phyloP scores from a whole-genome alignment of 176 grass and related monocot genomes.

The Carex myosuroides region DNA sequence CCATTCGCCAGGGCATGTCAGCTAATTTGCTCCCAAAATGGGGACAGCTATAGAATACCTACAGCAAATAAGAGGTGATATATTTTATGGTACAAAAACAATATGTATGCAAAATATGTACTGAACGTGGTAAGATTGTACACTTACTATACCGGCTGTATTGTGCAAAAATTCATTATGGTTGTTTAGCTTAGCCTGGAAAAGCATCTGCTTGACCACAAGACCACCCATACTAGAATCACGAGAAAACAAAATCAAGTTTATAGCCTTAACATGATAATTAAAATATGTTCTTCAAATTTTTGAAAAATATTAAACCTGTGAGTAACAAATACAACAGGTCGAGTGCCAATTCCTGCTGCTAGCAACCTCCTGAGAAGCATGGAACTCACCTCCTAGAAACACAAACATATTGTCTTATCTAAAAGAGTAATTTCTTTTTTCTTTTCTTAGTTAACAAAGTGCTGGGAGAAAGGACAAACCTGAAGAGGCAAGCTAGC shows the following conservation, averaged over 20 bases:
- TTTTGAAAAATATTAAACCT: slow-evolving; percentile 38
- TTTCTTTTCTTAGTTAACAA: neutral
- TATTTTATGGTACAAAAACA: slow-evolving; percentile 15
- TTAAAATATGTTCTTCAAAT: neutral
- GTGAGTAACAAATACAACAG: slow-evolving; percentile 93
- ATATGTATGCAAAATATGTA: slow-evolving; percentile 17
- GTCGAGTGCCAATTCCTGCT: slow-evolving; percentile 74
- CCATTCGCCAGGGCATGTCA: slow-evolving; percentile 99
- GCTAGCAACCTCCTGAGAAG: slow-evolving; percentile 64
- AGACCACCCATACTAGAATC: slow-evolving; percentile 87
- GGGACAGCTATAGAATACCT: slow-evolving; percentile 97
- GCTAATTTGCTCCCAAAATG: slow-evolving; percentile 99
- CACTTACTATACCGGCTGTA: slow-evolving; percentile 74
- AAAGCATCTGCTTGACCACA: slow-evolving; percentile 92
- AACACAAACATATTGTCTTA: neutral
- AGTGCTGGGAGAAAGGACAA: slow-evolving; percentile 12
- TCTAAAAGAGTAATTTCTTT: neutral
- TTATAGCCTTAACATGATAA: neutral
- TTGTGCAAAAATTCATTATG: slow-evolving; percentile 69
- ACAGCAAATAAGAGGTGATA: neutral
- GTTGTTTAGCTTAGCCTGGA: slow-evolving; percentile 85
- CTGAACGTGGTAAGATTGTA: neutral
- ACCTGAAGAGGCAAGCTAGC: slow-evolving; percentile 98
- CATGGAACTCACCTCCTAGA: slow-evolving; percentile 95
- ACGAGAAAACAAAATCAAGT: slow-evolving; percentile 19